These are phyloP conservation scores for Boletus rex-veris DNA, from an alignment of 768 basidiomycete species.

Conservation along the genomic window DNA sequence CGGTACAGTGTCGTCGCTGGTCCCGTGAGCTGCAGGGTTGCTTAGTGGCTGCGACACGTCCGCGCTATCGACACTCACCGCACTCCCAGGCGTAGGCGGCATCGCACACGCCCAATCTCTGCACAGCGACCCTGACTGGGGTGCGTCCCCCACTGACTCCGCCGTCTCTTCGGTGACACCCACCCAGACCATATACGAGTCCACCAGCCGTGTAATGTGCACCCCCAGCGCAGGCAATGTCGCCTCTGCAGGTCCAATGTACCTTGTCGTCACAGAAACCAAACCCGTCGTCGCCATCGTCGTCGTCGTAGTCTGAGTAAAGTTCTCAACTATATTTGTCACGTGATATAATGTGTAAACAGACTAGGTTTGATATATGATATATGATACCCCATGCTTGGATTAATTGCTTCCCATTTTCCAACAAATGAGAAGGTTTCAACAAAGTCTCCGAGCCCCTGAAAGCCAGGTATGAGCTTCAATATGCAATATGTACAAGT, in stretches of 20 bases:
- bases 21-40: not conserved
- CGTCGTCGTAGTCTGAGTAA: not conserved
- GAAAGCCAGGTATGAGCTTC: no score
- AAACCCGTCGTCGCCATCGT: slow-evolving; percentile 4
- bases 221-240: slow-evolving; percentile 58
- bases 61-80: slow-evolving; percentile 19
- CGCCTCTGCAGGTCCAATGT: slow-evolving; percentile 47
- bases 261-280: slow-evolving; percentile 47
- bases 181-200: slow-evolving; percentile 82
- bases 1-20: slow-evolving; percentile 66
- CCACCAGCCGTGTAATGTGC: slow-evolving; percentile 62
- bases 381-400: no score
- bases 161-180: slow-evolving; percentile 51
- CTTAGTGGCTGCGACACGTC: not conserved
- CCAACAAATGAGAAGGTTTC: no score
- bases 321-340: not conserved
- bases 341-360: slow-evolving; percentile 16
- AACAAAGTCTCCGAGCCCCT: no score
- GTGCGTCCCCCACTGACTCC: slow-evolving; percentile 47
- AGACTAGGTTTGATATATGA: no score
- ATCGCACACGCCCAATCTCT: slow-evolving; percentile 84
- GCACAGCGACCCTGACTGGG: slow-evolving; percentile 53
- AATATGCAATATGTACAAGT: no score
- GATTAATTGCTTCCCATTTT: no score
- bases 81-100: slow-evolving; percentile 41